These are phyloP conservation scores for Pseudopediastrum boryanum DNA, from an alignment of 139 green algal genomes.

Conservation along the genomic window DNA sequence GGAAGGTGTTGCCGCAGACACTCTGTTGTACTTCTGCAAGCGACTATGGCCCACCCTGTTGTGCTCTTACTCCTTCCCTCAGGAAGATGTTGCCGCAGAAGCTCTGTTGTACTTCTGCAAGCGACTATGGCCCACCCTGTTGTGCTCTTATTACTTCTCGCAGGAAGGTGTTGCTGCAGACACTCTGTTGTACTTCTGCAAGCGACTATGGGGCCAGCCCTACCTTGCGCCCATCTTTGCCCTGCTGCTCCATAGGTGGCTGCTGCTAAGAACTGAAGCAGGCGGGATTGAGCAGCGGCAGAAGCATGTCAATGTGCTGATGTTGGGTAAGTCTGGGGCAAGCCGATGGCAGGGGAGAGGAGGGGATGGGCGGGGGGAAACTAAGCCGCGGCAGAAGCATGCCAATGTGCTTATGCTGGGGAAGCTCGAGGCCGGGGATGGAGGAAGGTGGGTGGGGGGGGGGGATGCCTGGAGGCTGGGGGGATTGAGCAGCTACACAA, in stretches of 20 bases:
- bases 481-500: no score
- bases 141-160: neutral
- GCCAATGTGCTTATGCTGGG: no score
- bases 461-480: no score
- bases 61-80: neutral
- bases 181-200: slow-evolving; percentile 68
- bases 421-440: no score
- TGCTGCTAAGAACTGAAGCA: slow-evolving; percentile 62
- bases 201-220: slow-evolving; percentile 76
- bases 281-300: slow-evolving; percentile 66
- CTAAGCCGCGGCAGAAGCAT: no score
- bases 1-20: no score
- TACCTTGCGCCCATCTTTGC: slow-evolving; percentile 75
- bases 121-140: slow-evolving; percentile 69
- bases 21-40: neutral
- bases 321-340: slow-evolving; percentile 66
- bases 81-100: neutral
- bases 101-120: slow-evolving; percentile 59
- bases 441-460: no score
- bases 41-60: neutral
- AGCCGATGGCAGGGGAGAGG: no score
- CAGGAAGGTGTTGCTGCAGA: slow-evolving; percentile 40
- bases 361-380: no score
- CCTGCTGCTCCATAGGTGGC: slow-evolving; percentile 79
- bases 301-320: slow-evolving; percentile 81